Conservation (phyloP, 805 yeast genomes). For the Kazachstania taianensis region DNA sequence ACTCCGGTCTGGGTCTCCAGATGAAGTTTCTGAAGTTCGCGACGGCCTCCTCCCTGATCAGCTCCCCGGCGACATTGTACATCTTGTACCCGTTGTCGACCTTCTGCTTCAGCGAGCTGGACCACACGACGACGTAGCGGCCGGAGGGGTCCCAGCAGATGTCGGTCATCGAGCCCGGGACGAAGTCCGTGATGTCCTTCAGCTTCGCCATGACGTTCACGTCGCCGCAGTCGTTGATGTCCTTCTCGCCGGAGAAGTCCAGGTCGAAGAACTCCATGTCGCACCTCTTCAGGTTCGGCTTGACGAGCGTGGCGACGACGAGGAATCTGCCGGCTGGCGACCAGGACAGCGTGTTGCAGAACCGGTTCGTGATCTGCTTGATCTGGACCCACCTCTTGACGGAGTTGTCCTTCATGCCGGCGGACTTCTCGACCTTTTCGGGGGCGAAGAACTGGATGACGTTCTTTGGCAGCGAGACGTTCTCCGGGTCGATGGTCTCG, state of each 20-base stretch:
- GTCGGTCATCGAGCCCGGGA: slow-evolving; percentile 70
- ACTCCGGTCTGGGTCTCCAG: slow-evolving; percentile 96
- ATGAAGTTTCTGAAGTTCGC: slow-evolving; percentile 80
- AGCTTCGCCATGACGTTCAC: slow-evolving; percentile 46
- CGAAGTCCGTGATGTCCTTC: slow-evolving; percentile 51
- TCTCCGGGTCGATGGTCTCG: slow-evolving; percentile 33
- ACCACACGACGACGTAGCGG: slow-evolving; percentile 79
- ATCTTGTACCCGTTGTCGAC: slow-evolving; percentile 86
- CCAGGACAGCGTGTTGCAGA: slow-evolving; percentile 69
- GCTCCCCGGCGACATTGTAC: slow-evolving; percentile 72
- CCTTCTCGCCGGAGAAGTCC: slow-evolving; percentile 64
- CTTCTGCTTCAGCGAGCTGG: slow-evolving; percentile 74
- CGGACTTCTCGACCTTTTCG: slow-evolving; percentile 43
- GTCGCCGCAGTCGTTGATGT: slow-evolving; percentile 30
- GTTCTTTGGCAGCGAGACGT: slow-evolving; percentile 57
- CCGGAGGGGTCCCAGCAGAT: slow-evolving; percentile 95
- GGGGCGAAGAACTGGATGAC: slow-evolving; percentile 72
- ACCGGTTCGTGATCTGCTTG: slow-evolving; percentile 49
- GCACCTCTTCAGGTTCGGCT: slow-evolving; percentile 40
- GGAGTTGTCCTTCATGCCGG: background rate
- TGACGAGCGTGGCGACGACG: slow-evolving; percentile 38
- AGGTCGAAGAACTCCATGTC: slow-evolving; percentile 80
- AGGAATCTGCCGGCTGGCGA: slow-evolving; percentile 90
- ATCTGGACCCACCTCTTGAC: slow-evolving; percentile 51
- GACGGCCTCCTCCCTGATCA: slow-evolving; percentile 63